Evolutionary conservation across 2,329 filamentous ascomycete genomes (phyloP).

Genomic region (Cercospora brassicicola): DNA sequence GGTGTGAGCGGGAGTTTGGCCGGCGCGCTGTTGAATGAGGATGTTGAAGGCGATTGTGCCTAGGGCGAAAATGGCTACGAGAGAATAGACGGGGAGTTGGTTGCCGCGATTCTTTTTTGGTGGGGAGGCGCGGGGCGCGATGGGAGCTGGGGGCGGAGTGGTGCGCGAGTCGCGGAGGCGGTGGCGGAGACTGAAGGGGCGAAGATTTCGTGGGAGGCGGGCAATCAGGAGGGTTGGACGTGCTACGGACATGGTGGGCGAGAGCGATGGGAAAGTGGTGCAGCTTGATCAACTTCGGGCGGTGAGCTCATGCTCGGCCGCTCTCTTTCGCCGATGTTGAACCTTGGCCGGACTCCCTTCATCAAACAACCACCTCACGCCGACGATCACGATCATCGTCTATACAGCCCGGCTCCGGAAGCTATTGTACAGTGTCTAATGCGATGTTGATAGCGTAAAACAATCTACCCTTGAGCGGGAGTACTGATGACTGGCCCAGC

Average conservation of each 20-base stretch:
- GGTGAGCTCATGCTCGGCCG: conserved; percentile 2
- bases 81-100: conserved; percentile 49
- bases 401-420: neutral
- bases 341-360: neutral
- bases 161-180: conserved; percentile 1
- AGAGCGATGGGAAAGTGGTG: neutral
- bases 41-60: conserved; percentile 50
- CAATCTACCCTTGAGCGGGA: neutral
- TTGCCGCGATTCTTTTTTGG: conserved; percentile 10
- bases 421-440: neutral
- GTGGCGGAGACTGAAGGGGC: conserved; percentile 1
- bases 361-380: neutral
- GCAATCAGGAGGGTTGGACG: neutral
- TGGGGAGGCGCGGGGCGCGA: conserved; percentile 19
- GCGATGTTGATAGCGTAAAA: neutral
- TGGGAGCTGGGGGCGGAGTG: conserved; percentile 13
- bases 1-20: conserved; percentile 31
- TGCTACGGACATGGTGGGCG: conserved; percentile 4
- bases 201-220: neutral
- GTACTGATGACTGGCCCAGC: neutral
- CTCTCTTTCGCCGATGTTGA: neutral
- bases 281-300: neutral
- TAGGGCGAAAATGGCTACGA: conserved; percentile 49
- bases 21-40: conserved; percentile 47
- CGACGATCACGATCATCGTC: neutral